These are phyloP conservation scores for Aspergillus costaricaensis DNA, from an alignment of 2,329 filamentous ascomycete genomes.

Conservation along the genomic window DNA sequence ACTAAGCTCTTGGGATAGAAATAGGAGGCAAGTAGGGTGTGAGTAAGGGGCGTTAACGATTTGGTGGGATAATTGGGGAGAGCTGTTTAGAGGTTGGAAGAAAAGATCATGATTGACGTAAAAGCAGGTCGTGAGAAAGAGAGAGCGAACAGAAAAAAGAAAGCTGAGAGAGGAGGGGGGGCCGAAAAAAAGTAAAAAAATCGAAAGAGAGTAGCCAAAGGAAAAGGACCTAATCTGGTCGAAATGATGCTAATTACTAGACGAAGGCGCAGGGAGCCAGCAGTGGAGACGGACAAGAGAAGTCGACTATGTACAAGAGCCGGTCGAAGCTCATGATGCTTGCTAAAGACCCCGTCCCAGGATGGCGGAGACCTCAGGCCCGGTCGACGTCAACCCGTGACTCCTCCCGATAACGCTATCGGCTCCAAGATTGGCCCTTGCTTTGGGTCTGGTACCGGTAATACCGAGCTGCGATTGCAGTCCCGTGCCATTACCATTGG, in stretches of 20 bases:
- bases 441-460: background rate
- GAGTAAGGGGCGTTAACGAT: background rate
- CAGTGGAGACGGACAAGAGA: background rate
- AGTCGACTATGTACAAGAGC: background rate
- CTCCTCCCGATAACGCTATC: slow-evolving; percentile 5
- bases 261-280: background rate
- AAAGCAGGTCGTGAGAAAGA: background rate
- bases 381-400: slow-evolving; percentile 9
- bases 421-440: background rate
- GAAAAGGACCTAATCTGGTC: background rate
- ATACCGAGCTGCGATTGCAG: background rate
- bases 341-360: background rate
- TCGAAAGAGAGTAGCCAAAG: background rate
- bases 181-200: background rate
- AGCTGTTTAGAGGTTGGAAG: background rate
- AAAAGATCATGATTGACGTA: background rate
- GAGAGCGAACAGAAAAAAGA: background rate
- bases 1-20: background rate
- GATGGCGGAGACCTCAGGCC: background rate
- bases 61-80: background rate
- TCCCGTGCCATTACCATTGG: background rate
- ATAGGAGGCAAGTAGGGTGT: background rate
- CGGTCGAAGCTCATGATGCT: slow-evolving; percentile 1
- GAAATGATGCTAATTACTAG: slow-evolving; percentile 2
- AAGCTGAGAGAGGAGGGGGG: background rate